Base-by-base conservation (phyloP, 1,284 basidiomycete genomes). In the Erythrobasidium hasegawianum region DNA sequence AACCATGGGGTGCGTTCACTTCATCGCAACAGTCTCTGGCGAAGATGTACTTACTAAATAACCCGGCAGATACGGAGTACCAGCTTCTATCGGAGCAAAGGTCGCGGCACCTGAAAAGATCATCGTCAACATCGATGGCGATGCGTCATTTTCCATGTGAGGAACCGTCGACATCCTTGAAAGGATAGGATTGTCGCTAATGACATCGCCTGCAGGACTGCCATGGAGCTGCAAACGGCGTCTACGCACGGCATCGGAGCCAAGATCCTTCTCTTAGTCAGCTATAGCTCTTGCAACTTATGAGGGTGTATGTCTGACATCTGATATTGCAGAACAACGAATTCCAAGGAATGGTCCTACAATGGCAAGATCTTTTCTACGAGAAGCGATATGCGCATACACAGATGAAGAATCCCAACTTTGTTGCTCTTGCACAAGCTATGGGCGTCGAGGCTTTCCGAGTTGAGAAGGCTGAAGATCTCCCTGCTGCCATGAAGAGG, bases 351-450 rank as follows among this genome's bases (percentile, higher is more conserved):
- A 97, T 98, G 95, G 95, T 97, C 18, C 81, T 92, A 58, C 95
- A 98, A 81, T 97, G 95, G 95, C 95, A 97, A 87, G 92, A 97
- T 78, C 84, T 97, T 14, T 97, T 97, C 83, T 97, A 97, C 79
- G 89, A 94, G 69, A 83, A 86, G 53, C 85, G 95, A 41, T 95
- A 97, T 80, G 92, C 93, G 29, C 75, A 76, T 67, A 77, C 77
- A 29, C 69, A 74, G 69, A 77, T 77, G 77, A 76, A 72, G 66
- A 78, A 78, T 70, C 77, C 77, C 7, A 70, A 78, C 68, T 78
- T 78, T 68, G 69, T 71, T 68, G 58, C 76, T 72, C 85, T 98
- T 47, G 90, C 93, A 18, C 81, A 87, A 74, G 81, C 91, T 2
- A 97, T 97, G 93, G 86, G 87, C 66, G 87, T 93, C 58, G 90